Base-by-base conservation (phyloP, 345 rosid species). In the Turnera subulata region DNA sequence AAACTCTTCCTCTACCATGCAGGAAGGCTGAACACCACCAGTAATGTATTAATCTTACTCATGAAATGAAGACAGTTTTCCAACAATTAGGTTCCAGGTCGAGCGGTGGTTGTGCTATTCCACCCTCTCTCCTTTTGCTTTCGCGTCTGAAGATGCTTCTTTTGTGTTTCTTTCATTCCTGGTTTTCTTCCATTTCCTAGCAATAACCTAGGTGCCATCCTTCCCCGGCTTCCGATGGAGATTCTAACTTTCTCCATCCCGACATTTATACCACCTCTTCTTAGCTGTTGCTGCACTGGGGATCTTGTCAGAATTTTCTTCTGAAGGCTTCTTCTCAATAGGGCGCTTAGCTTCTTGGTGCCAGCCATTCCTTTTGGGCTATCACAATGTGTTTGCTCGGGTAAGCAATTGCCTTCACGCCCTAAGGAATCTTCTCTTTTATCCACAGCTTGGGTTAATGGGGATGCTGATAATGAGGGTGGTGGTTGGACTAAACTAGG, bases 141-240 rank as follows among this genome's bases (percentile, higher is more conserved):
- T 20, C 35, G 35, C 8, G 35, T 29, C 35, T 73, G 79, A 26
- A 11, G 66, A 44, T 79, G 81, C 65, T 76, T 91, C 63, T 74
- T 83, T 65, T 65, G 85, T 38, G 74, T 53, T 55, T 80, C 93
- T 68, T 78, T 86, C 11, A 72, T 51, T 64, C 85, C 82, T 40
- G 70, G 77, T 48, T 69, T 81, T 68, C 88, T 83, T 13, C 82
- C 84, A 71, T 59, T 84, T 12, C 81, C 84, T 21, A 80, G 60
- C 38, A 81, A 44, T 40, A 84, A 76, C 60, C 92, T 76, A 2
- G 80, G 80, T 22, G 78, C 87, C 71, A 73, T 69, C 78, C 76
- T 79, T 64, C 96, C 96, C 75, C 96, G 64, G 66, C 81, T 86
- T 68, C 98, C 97, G 11, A 89, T 86, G 0, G 96, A 92, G 26